These are phyloP conservation scores for Pichia rugopelliculosa DNA, from an alignment of 805 yeast species.

Conservation along the genomic window DNA sequence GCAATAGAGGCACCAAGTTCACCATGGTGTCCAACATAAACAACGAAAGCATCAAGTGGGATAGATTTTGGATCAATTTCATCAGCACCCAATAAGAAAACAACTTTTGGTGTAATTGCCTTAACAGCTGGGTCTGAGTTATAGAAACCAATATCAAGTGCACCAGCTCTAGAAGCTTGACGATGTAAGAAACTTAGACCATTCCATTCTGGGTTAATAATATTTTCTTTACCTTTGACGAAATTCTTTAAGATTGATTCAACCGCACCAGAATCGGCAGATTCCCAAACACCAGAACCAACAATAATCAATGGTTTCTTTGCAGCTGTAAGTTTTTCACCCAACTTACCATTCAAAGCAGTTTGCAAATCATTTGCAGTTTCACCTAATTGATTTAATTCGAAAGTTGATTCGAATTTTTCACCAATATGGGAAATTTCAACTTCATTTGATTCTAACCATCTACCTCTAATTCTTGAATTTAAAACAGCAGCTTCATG, in stretches of 20 bases:
- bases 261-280: constrained; percentile 54
- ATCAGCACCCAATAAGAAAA: constrained; percentile 80
- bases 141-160: constrained; percentile 76
- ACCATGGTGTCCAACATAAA: constrained; percentile 90
- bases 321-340: constrained; percentile 59
- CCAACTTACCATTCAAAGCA: constrained; percentile 63
- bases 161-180: constrained; percentile 83
- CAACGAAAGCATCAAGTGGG: constrained; percentile 80
- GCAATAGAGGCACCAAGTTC: constrained; percentile 84
- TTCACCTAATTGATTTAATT: constrained; percentile 54
- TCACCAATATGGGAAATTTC: constrained; percentile 72
- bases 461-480: constrained; percentile 73
- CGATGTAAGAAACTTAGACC: constrained; percentile 77
- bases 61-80: constrained; percentile 62
- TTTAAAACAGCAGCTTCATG: constrained; percentile 86
- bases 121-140: constrained; percentile 39
- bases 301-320: constrained; percentile 70
- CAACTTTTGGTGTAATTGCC: constrained; percentile 55
- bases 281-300: constrained; percentile 73
- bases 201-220: constrained; percentile 70
- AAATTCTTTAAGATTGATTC: constrained; percentile 56
- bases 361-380: constrained; percentile 46
- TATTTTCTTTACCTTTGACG: constrained; percentile 46
- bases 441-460: constrained; percentile 56
- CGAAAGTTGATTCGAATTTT: constrained; percentile 69